Evolutionary conservation across 495 filamentous ascomycete species (phyloP), one percentile per base, ranked within the genome.

Genomic region (Hypomontagnella submonticulosa): DNA sequence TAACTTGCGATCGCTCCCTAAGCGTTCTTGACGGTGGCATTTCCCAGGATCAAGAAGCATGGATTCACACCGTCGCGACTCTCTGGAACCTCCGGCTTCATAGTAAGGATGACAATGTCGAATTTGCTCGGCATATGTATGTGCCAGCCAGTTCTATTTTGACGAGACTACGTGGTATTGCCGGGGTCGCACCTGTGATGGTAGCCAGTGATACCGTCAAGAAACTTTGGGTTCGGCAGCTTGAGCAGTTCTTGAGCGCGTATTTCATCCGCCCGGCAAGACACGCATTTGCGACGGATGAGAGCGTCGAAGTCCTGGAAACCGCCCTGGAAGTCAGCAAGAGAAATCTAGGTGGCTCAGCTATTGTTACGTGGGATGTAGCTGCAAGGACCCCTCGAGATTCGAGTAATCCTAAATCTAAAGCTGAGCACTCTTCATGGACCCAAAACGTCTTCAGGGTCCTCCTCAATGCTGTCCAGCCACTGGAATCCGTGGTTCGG

Each of bases 251-350:
- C 15, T 69, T 93, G 51, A 83, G 85, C n/a, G 81, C 83, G 23
- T 88, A 92, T 77, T 79, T 96, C 30, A 80, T 96, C 15, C 75
- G 88, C 1, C 91, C 91, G 3, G 84, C 87, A 30, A 86, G 87
- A 48, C 73, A 80, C 3, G 77, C 79, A 2, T 90, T 87, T 69
- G 76, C 81, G 40, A 82, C 71, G 68, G 77, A 58, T n/a, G 73
- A 53, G 15, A 77, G 74, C 30, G 54, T 73, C 49, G 67, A 78
- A 7, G 67, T 76, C 11, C 51, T 81, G 9, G 56, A 75, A 43
- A 44, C 69, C 8, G 73, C 75, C 2, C 62, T 81, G 6, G 69
- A 71, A 11, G 63, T 76, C 15, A 63, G 75, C 0, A 64, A 68
- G n/a, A 63, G 62, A 32, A 75, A 73, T 0, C 51, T 73, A 13